Evolutionary conservation across 139 green algal genomes (phyloP), one percentile per base, ranked within the genome.

Genomic region (Eudorina sp.): DNA sequence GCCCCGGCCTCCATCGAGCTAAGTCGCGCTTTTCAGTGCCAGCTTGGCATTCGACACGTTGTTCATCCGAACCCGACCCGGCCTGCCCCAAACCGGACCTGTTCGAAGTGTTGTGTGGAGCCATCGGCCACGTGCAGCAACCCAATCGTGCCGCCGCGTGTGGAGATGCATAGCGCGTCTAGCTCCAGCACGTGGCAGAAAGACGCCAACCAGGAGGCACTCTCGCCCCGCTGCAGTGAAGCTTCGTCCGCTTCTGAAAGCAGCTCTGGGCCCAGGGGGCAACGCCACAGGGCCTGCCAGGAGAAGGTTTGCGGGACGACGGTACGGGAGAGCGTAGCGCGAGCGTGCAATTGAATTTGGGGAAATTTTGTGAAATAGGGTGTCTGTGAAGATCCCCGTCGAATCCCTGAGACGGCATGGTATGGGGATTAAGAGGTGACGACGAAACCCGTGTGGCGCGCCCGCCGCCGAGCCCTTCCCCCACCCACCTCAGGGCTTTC

Each of bases 11-110:
- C n/a, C n/a, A n/a, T n/a, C n/a, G n/a, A n/a, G n/a, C n/a, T n/a
- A n/a, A n/a, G n/a, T n/a, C n/a, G n/a, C n/a, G n/a, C n/a, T n/a
- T n/a, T n/a, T n/a, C n/a, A n/a, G n/a, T n/a, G n/a, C n/a, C n/a
- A n/a, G n/a, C n/a, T n/a, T n/a, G n/a, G n/a, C n/a, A n/a, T n/a
- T n/a, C n/a, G n/a, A n/a, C n/a, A n/a, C n/a, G n/a, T n/a, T n/a
- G n/a, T n/a, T n/a, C n/a, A n/a, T n/a, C n/a, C n/a, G n/a, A n/a
- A n/a, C n/a, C n/a, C n/a, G n/a, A n/a, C n/a, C n/a, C n/a, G n/a
- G n/a, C n/a, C n/a, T n/a, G n/a, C 94, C 48, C 94, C 95, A 16
- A 91, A n/a, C n/a, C 95, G 53, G 18, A 91, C 93, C 53, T 95
- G 88, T 88, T 95, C 89, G 19, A 87, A 45, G 6, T 29, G 45